Evolutionary conservation across 495 filamentous ascomycete genomes (phyloP).

Genomic region (Xylaria scruposa): DNA sequence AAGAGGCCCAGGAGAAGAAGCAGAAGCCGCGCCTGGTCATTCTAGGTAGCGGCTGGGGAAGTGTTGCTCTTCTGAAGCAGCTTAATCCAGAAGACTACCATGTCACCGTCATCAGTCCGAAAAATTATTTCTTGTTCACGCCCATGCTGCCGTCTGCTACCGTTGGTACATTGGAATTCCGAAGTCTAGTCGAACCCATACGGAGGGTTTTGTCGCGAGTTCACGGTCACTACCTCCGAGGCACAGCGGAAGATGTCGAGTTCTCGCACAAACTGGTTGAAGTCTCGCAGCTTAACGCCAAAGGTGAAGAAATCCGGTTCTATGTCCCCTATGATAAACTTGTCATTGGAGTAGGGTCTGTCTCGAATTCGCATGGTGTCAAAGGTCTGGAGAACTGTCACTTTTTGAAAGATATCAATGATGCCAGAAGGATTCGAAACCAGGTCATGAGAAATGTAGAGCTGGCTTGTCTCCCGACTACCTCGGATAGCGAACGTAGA

Average conservation of each 20-base stretch:
- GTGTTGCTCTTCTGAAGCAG: slow-evolving; percentile 88
- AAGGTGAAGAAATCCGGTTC: slow-evolving; percentile 76
- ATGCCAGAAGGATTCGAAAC: slow-evolving; percentile 88
- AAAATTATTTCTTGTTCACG: slow-evolving; percentile 97
- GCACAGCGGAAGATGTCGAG: slow-evolving; percentile 83
- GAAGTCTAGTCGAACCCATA: slow-evolving; percentile 92
- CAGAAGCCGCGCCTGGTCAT: slow-evolving; percentile 92
- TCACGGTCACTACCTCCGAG: slow-evolving; percentile 88
- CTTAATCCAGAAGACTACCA: slow-evolving; percentile 91
- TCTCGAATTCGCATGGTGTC: slow-evolving; percentile 94
- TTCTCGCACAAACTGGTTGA: slow-evolving; percentile 92
- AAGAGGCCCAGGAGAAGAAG: slow-evolving; percentile 69
- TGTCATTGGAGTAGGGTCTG: slow-evolving; percentile 91
- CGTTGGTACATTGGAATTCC: slow-evolving; percentile 90
- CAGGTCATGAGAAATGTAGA: slow-evolving; percentile 92
- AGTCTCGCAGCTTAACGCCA: slow-evolving; percentile 72
- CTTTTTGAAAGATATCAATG: slow-evolving; percentile 91
- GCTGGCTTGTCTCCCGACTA: slow-evolving; percentile 90
- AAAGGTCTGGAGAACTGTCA: slow-evolving; percentile 93
- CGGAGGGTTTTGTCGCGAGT: slow-evolving; percentile 78
- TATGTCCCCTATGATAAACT: slow-evolving; percentile 99
- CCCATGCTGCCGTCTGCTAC: slow-evolving; percentile 97
- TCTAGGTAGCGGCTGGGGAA: slow-evolving; percentile 94
- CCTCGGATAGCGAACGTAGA: slow-evolving; percentile 84
- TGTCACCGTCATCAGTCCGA: slow-evolving; percentile 90